Evolutionary conservation across 2,329 filamentous ascomycete genomes (phyloP), one percentile per base, ranked within the genome.

Genomic region (Penicillium sp.): DNA sequence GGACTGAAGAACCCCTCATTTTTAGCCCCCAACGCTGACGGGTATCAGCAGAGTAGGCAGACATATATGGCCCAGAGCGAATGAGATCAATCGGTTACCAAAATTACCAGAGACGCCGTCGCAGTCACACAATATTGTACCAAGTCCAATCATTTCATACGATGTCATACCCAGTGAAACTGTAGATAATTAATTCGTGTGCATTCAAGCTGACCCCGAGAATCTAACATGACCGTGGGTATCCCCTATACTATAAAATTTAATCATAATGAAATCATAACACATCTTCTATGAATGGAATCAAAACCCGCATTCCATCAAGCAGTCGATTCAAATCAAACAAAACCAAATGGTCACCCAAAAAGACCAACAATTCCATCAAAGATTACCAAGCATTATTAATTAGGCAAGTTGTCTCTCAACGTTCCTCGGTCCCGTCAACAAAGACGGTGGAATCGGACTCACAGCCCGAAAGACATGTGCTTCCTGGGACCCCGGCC

Each of bases 401-500:
- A 40, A 61, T 73, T 68, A 78, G 14, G 76, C 77, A 56, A 78
- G 69, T 54, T 75, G 76, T 53, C 75, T 71, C 62, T 78, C 76
- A 52, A 78, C 60, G 63, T 74, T 75, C n/a, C 75, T 62, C 6
- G 76, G 67, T 1, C 68, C 67, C 7, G 61, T 59, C 38, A 70
- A 26, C 19, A 70, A 57, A 10, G 67, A 57, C 7, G 68, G 64
- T 2, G 68, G 68, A 19, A 70, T 68, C 5, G 68, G 66, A 28
- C 65, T 60, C 25, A 66, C 59, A 3, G 62, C 64, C 19, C 63
- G 60, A 52, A 65, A 66, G 13, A 65, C 63, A 43, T 60, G 65
- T 26, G 59, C 45, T 51, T 67, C 67, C 28, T 59, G 64, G 6
- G 64, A 63, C 13, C 66, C 67, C n/a, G 64, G 64, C 37, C 60